Evolutionary conservation across 345 rosid species (phyloP).

Genomic region (Camelina neglecta): DNA sequence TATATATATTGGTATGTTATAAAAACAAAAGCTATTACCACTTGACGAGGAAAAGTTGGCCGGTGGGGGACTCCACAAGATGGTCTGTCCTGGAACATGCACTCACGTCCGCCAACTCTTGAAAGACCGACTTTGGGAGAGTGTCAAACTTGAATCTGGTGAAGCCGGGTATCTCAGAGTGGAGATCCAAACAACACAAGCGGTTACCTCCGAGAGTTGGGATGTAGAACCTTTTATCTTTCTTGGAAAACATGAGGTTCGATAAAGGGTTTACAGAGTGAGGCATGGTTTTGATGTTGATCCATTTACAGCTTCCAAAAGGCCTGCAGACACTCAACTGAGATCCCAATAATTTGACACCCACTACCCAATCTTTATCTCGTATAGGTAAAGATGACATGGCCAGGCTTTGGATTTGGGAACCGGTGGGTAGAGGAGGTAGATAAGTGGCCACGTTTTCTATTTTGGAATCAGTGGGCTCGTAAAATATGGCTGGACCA

Average conservation of each 20-base stretch:
- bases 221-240: conserved; percentile 8
- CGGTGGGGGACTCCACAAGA: conserved; percentile 28
- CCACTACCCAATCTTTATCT: conserved; percentile 25
- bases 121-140: not conserved
- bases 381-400: conserved; percentile 23
- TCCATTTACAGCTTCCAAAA: not conserved
- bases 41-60: conserved; percentile 9
- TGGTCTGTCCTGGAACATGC: conserved; percentile 19
- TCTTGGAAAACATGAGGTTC: conserved; percentile 20
- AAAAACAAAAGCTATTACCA: not conserved
- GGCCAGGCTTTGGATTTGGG: not conserved
- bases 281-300: not conserved
- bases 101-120: not conserved
- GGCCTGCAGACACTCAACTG: conserved; percentile 4
- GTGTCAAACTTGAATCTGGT: not conserved
- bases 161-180: not conserved
- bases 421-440: conserved; percentile 1
- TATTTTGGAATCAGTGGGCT: not conserved
- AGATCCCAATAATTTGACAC: conserved; percentile 23
- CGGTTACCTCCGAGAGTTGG: not conserved
- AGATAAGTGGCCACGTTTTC: not conserved
- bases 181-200: conserved; percentile 1
- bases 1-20: not conserved
- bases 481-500: not conserved
- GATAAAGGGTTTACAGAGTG: not conserved